These are phyloP conservation scores for Leccinum pellstonianum DNA, from an alignment of 768 basidiomycete species.

Conservation along the genomic window DNA sequence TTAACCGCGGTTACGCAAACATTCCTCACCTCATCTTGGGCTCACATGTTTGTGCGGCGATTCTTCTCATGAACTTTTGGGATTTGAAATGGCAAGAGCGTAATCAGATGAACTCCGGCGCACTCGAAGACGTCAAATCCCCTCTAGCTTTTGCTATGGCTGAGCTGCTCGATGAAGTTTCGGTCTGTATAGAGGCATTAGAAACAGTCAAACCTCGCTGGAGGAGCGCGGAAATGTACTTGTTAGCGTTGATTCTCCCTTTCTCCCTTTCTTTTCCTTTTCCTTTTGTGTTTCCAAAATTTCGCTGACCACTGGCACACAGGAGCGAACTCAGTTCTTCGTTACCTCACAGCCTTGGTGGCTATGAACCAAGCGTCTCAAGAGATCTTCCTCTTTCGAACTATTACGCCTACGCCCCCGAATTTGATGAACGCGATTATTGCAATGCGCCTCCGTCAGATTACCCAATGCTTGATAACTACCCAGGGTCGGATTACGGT, in stretches of 20 bases:
- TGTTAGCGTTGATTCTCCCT: conserved; percentile 31
- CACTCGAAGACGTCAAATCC: conserved; percentile 31
- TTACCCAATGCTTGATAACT: conserved; percentile 16
- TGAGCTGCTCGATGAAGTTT: conserved; percentile 30
- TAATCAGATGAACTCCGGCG: conserved; percentile 23
- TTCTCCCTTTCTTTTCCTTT: not conserved
- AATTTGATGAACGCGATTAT: conserved; percentile 11
- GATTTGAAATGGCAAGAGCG: conserved; percentile 49
- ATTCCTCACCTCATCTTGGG: conserved; percentile 43
- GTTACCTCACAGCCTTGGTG: conserved; percentile 27
- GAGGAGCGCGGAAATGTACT: conserved; percentile 34
- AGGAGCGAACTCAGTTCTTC: conserved; percentile 31
- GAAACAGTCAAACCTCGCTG: conserved; percentile 29
- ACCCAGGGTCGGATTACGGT: conserved; percentile 15
- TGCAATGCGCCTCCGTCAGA: conserved; percentile 11
- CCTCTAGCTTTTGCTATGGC: conserved; percentile 30
- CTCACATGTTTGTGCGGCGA: conserved; percentile 50
- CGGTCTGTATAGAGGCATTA: conserved; percentile 30
- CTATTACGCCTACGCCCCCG: conserved; percentile 8
- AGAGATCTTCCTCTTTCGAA: conserved; percentile 10
- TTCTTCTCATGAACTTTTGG: conserved; percentile 60
- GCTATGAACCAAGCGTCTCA: conserved; percentile 18
- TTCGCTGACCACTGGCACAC: conserved; percentile 34
- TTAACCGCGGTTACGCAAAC: conserved; percentile 45
- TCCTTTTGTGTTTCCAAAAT: conserved; percentile 11